A percentile compares a stretch with the other conserved stretches of the same genome.
phyloP scores from a whole-genome alignment of 2,329 filamentous ascomycete genomes.

The Neocatenulostroma microsporum region DNA sequence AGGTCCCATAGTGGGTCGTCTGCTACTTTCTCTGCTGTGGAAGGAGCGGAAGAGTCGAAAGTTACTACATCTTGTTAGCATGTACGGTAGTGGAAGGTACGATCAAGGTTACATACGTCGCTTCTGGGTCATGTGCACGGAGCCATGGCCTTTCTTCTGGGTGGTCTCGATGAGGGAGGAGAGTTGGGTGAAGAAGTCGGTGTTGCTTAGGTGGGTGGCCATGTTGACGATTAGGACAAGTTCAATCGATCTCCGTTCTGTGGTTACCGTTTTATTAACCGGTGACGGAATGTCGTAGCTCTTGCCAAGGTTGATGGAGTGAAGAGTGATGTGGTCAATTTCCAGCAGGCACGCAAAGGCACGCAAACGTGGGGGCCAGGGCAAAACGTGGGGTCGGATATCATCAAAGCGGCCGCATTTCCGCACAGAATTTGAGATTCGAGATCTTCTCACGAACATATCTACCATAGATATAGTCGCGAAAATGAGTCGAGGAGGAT shows the following conservation, averaged over 20 bases:
- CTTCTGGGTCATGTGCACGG: conserved; percentile 69
- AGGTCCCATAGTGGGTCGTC: conserved; percentile 55
- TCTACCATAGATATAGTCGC: no score
- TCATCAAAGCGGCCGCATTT: no score
- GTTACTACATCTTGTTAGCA: conserved; percentile 26
- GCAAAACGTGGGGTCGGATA: background rate
- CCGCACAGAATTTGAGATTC: no score
- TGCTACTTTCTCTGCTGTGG: conserved; percentile 31
- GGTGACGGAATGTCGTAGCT: no score
- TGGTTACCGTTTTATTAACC: no score
- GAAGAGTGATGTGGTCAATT: no score
- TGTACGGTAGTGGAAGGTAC: background rate
- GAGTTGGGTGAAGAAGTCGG: conserved; percentile 68
- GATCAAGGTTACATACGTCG: conserved; percentile 60
- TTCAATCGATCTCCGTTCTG: no score
- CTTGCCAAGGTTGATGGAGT: no score
- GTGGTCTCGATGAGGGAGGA: conserved; percentile 59
- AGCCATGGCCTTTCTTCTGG: conserved; percentile 63
- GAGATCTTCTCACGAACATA: no score
- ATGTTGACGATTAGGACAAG: no score
- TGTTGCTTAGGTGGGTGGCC: conserved; percentile 53
- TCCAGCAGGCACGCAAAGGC: no score
- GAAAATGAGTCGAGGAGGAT: conserved; percentile 19
- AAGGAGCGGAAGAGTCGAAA: conserved; percentile 37
- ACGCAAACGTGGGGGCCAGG: background rate